A percentile compares a stretch with the other conserved stretches of the same genome.
phyloP scores from a whole-genome alignment of 2,329 filamentous ascomycete species.

The Clarireedia homoeocarpa region DNA sequence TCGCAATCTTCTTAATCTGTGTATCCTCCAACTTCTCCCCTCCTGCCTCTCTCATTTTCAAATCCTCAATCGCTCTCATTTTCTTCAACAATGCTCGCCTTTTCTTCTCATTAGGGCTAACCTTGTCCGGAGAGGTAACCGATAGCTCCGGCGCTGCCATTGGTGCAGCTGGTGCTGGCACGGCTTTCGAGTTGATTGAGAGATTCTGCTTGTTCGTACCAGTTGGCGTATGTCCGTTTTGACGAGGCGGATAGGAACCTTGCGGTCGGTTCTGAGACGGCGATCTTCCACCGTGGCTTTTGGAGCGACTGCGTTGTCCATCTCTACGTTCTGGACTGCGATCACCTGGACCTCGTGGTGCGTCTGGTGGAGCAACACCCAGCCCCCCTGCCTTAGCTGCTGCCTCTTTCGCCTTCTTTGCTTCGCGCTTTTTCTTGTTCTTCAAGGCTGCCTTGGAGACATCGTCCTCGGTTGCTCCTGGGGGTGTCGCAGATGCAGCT shows the following conservation, averaged over 20 bases:
- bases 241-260: conserved; percentile 31
- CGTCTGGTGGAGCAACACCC: conserved; percentile 23
- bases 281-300: conserved; percentile 36
- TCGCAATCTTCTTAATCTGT: conserved; percentile 96
- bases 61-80: conserved; percentile 91
- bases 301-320: conserved; percentile 45
- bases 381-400: conserved; percentile 50
- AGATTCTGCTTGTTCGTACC: conserved; percentile 28
- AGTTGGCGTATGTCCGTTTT: conserved; percentile 13
- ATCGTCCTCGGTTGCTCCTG: conserved; percentile 54
- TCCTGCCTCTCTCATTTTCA: conserved; percentile 91
- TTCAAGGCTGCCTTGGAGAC: conserved; percentile 80
- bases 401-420: conserved; percentile 81
- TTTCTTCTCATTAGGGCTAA: conserved; percentile 84
- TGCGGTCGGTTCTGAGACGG: conserved; percentile 36
- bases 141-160: conserved; percentile 38
- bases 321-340: conserved; percentile 39
- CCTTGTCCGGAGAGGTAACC: conserved; percentile 43
- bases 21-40: conserved; percentile 98
- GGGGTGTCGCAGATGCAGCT: conserved; percentile 55
- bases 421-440: conserved; percentile 97
- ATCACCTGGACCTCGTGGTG: conserved; percentile 21
- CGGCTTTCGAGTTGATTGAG: conserved; percentile 20
- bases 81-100: conserved; percentile 91
- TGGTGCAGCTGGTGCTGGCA: conserved; percentile 18